Evolutionary conservation across 2,329 filamentous ascomycete species (phyloP).

Genomic region (Aspergillus uvarum): DNA sequence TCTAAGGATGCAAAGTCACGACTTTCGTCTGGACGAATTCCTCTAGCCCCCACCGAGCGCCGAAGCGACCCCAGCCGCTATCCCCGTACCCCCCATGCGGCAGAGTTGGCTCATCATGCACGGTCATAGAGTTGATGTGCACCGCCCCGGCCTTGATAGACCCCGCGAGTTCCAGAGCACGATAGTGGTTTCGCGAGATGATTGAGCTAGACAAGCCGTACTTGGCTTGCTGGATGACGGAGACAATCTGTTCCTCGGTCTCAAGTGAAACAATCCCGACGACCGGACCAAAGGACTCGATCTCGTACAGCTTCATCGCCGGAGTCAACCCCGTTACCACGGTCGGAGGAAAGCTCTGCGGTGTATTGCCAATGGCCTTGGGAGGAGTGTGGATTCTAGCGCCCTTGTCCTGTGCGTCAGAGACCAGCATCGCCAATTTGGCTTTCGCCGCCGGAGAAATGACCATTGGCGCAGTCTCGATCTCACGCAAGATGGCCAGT

Average conservation of each 20-base stretch:
- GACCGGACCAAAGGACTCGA: constrained; percentile 33
- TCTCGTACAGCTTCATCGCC: constrained; percentile 22
- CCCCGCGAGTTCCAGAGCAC: constrained; percentile 4
- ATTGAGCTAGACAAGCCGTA: constrained; percentile 2
- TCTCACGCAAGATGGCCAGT: neutral
- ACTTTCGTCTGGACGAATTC: constrained; percentile 62
- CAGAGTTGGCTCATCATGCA: constrained; percentile 61
- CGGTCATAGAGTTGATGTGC: constrained; percentile 63
- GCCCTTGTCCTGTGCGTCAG: constrained; percentile 52
- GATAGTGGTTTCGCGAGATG: neutral
- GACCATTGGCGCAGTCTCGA: neutral
- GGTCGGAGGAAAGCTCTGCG: neutral
- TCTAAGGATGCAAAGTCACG: constrained; percentile 32
- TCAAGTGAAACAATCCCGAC: constrained; percentile 25
- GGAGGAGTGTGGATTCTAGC: constrained; percentile 41
- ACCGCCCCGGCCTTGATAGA: constrained; percentile 39
- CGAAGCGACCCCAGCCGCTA: constrained; percentile 61
- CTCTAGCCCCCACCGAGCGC: constrained; percentile 48
- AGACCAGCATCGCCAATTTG: no score
- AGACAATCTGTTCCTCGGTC: constrained; percentile 12
- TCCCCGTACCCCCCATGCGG: constrained; percentile 63
- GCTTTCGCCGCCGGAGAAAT: no score
- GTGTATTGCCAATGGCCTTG: no score
- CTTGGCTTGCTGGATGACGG: neutral
- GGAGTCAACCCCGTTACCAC: constrained; percentile 11